Evolutionary conservation across 805 yeast species (phyloP), one percentile per base, ranked within the genome.

Genomic region (Ogataea populi-albae): DNA sequence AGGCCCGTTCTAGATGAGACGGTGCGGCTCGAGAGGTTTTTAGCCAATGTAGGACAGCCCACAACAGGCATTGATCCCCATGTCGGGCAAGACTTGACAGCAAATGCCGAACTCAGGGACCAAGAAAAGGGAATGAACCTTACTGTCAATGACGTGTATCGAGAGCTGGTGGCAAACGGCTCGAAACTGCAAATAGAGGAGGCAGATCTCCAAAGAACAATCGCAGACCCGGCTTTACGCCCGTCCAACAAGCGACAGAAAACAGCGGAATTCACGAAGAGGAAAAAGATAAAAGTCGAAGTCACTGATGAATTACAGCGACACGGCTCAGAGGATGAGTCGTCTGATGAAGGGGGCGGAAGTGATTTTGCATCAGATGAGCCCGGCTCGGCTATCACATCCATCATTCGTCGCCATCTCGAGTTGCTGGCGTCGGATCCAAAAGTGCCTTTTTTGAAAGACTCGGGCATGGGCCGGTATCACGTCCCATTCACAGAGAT

Each of bases 401-500:
- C 54, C 43, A 48, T 49, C 21, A 53, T 44, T 37, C 47, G 49
- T 49, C 67, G 77, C 32, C 98, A 93, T 58, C 62, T 91, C 47
- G 79, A 77, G 51, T 64, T 89, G 8, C 66, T 91, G 22, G 63
- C 83, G 1, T 62, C 68, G 1, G 69, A 75, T 11, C 43, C 73
- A 2, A 60, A 53, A 21, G 41, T 77, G 2, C 80, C 82, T 21
- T 87, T 91, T 46, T 54, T 91, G 31, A 58, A 65, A 41, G 81
- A 78, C 57, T 45, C 71, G 48, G 66, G 65, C 63, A 77, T 66
- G 65, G 82, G 75, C 46, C 57, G 63, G 1, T 85, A 68, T 52
- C 75, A 76, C 43, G 71, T 84, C 14, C 93, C 93, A 29, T 81
- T 69, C 55, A 64, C 75, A 2, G 66, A 69, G 23, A 49, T 85